Evolutionary conservation across 164 flowering plant species (phyloP).

Genomic region (Euptelea pleiosperma): DNA sequence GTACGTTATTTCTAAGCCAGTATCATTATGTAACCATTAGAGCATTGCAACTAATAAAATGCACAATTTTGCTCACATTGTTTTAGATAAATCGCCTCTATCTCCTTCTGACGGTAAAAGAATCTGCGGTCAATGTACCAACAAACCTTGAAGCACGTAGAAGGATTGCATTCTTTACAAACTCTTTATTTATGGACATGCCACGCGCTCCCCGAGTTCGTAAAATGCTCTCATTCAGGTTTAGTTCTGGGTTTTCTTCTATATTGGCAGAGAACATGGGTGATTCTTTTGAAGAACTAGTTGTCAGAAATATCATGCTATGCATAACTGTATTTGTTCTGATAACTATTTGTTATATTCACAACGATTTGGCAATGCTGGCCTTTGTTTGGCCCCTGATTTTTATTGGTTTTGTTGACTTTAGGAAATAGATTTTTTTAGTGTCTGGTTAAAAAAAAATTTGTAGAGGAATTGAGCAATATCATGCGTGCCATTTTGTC

Average conservation of each 20-base stretch:
- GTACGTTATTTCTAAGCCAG: constrained; percentile 24
- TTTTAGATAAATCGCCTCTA: constrained; percentile 35
- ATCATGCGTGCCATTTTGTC: no score
- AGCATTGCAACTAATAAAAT: background rate
- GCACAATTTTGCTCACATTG: background rate
- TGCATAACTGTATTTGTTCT: background rate
- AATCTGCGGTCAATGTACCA: constrained; percentile 80
- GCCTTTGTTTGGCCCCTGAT: background rate
- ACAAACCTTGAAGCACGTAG: constrained; percentile 94
- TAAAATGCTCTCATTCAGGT: constrained; percentile 98
- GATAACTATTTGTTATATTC: background rate
- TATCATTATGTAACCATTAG: background rate
- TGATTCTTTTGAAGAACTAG: background rate
- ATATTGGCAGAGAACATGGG: background rate
- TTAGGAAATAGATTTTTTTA: no score
- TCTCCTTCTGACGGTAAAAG: constrained; percentile 83
- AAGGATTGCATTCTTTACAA: constrained; percentile 81
- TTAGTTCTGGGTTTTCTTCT: background rate
- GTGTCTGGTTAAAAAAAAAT: no score
- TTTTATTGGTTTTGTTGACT: background rate
- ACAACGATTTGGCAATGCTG: no score
- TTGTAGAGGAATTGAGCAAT: no score
- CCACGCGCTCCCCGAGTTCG: constrained; percentile 92
- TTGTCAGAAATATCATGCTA: background rate
- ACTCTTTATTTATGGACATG: constrained; percentile 95